Conservation (phyloP, 2,329 filamentous ascomycete genomes). For the Cercospora sp. region DNA sequence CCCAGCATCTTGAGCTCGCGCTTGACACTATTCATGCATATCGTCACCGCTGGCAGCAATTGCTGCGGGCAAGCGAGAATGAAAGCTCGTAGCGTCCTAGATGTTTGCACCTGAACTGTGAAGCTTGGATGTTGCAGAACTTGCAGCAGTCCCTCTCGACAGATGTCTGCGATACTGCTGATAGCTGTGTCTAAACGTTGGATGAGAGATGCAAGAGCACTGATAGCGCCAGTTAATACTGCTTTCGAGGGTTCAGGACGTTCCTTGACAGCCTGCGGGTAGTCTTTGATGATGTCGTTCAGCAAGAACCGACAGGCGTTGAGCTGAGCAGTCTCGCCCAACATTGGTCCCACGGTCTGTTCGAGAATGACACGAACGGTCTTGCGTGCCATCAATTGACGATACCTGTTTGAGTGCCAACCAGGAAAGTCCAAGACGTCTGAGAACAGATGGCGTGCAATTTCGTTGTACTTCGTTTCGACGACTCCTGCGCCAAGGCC, state of each 20-base stretch:
- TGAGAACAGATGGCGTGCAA: slow-evolving; percentile 76
- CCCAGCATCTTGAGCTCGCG: slow-evolving; percentile 79
- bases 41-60: slow-evolving; percentile 83
- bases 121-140: slow-evolving; percentile 94
- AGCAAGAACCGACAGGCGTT: slow-evolving; percentile 78
- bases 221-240: slow-evolving; percentile 74
- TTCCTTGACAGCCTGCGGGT: slow-evolving; percentile 85
- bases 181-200: slow-evolving; percentile 78
- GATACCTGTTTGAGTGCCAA: slow-evolving; percentile 82
- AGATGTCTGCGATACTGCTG: slow-evolving; percentile 74
- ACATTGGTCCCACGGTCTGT: slow-evolving; percentile 76
- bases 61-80: slow-evolving; percentile 91
- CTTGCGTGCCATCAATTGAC: slow-evolving; percentile 78
- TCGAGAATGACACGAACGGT: slow-evolving; percentile 83
- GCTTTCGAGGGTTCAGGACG: slow-evolving; percentile 86
- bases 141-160: slow-evolving; percentile 83
- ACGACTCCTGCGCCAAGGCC: slow-evolving; percentile 79
- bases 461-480: slow-evolving; percentile 76
- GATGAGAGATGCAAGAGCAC: slow-evolving; percentile 76
- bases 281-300: slow-evolving; percentile 90
- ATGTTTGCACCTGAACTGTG: slow-evolving; percentile 87
- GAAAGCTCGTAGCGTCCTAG: slow-evolving; percentile 81
- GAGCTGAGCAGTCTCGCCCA: slow-evolving; percentile 86
- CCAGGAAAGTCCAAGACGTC: slow-evolving; percentile 74
- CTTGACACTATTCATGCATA: slow-evolving; percentile 93